Base-by-base conservation (phyloP, 139 green algal species). In the Chlorella vulgaris region DNA sequence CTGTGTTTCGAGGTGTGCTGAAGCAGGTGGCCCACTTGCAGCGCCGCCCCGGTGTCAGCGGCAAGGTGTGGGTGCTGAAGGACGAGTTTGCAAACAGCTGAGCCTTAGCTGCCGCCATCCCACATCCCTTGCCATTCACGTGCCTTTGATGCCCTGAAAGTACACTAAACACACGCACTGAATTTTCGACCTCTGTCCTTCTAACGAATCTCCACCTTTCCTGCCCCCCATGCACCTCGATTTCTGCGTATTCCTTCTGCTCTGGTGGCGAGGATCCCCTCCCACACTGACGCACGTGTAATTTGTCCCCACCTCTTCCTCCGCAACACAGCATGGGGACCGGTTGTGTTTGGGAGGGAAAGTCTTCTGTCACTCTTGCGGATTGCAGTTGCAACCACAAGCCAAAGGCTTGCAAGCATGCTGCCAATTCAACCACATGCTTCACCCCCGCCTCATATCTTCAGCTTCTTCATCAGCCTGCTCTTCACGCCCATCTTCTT, bases 1-100 rank as follows among this genome's bases (percentile, higher is more conserved):
- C 84, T 3, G 39, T 97, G 71, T 97, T 97, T 80, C 86, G 90
- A 63, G 88, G 93, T 82, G 47, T 93, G 66, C 81, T 97, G 26
- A 89, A 91, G 71, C 85, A 91, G 71, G 88, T 97, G 74, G 92
- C 92, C 18, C 53, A 22, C 42, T 78, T 95, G 65, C 60, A 84
- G 74, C 66, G 76, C 24, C 55, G 18, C 5, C 18, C 19, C 10
- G 66, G 24, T 6, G 81, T 62, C 22, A 84, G 75, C 24, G 83
- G 77, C 47, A 92, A 90, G 81, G 58, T 76, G 43, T 96, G 93
- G 93, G 76, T 86, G 69, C 83, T 96, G n/a, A 87, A 80, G 47
- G 19, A 61, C 4, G 91, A 92, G 55, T 92, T 90, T 73, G 66
- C 66, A n/a, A n/a, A n/a, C n/a, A n/a, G n/a, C n/a, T n/a, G n/a